Conservation (phyloP, 2,329 filamentous ascomycete genomes). For the Chaetomium olivaceum region DNA sequence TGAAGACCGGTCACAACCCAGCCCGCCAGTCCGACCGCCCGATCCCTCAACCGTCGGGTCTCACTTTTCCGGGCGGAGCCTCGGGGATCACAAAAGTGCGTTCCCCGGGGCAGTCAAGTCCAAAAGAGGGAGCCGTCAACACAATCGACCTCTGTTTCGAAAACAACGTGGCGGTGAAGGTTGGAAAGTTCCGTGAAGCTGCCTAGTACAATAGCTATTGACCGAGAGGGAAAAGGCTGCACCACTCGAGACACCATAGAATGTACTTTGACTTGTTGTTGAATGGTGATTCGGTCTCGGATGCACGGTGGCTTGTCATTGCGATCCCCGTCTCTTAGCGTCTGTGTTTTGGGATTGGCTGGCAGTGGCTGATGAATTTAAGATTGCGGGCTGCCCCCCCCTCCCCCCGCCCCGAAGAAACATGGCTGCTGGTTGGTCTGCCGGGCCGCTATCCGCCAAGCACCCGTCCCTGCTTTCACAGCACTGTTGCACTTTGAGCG, state of each 20-base stretch:
- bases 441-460: not conserved
- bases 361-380: not conserved
- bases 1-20: not conserved
- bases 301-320: constrained; percentile 9
- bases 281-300: constrained; percentile 6
- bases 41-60: not conserved
- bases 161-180: not conserved
- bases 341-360: constrained; percentile 1
- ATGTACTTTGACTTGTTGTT: not conserved
- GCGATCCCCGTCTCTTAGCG: constrained; percentile 4
- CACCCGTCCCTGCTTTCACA: constrained; percentile 2
- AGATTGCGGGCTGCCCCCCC: constrained; percentile 11
- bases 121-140: not conserved
- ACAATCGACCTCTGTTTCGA: not conserved
- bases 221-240: not conserved
- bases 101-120: not conserved
- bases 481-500: not conserved
- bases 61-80: not conserved
- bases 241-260: constrained; percentile 9
- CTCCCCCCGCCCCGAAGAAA: not conserved
- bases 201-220: not conserved
- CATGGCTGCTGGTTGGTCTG: constrained; percentile 2
- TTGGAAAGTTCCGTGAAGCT: not conserved
- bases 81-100: not conserved
- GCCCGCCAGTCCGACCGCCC: not conserved